Evolutionary conservation across 1,284 basidiomycete genomes (phyloP), one percentile per base, ranked within the genome.

Genomic region (Exsudoporus floridanus): DNA sequence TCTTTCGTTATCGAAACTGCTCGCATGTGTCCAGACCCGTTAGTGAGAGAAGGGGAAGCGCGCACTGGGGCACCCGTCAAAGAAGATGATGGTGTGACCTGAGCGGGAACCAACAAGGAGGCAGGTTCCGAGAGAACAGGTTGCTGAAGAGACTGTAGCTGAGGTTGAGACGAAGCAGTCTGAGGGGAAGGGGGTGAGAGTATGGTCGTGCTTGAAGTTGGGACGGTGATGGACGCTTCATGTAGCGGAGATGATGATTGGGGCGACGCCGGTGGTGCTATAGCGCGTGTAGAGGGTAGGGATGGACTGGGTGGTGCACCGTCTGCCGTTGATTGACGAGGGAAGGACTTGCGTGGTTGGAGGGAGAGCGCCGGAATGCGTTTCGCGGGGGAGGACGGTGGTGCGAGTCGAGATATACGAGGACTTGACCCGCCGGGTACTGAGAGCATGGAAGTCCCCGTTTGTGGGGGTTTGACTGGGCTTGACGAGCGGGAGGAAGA

Each of bases 401-500:
- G 70, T 38, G 69, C 58, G 12, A 63, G 61, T 23, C 66, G 64
- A 23, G 67, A 65, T 21, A 57, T 47, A 18, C 59, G 59, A 12
- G 70, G 58, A 37, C 56, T 68, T 13, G 61, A 69, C 21, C 47
- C 33, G 16, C 55, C 55, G 0, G 63, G 53, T 16, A 62, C 55
- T 36, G 66, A 58, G 28, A 67, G 58, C 35, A 66, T 19, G 23
- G 65, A 48, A 16, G 38, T 27, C 18, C 12, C 51, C 1, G 57
- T 44, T n/a, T 48, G 34, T 27, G 54, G 18, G 53, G 64, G 42
- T 50, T 78, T 79, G 33, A 58, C 63, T 7, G 78, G 78, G 52
- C 76, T 78, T 3, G 67, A 58, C 13, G 74, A 70, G 18, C 77
- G 77, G 9, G 76, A 73, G 5, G 77, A 72, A 25, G 68, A 60